A percentile compares a stretch with the other conserved stretches of the same genome.
Evolutionary conservation across 345 rosid genomes (phyloP).

Genomic region (Eutrema japonicum): DNA sequence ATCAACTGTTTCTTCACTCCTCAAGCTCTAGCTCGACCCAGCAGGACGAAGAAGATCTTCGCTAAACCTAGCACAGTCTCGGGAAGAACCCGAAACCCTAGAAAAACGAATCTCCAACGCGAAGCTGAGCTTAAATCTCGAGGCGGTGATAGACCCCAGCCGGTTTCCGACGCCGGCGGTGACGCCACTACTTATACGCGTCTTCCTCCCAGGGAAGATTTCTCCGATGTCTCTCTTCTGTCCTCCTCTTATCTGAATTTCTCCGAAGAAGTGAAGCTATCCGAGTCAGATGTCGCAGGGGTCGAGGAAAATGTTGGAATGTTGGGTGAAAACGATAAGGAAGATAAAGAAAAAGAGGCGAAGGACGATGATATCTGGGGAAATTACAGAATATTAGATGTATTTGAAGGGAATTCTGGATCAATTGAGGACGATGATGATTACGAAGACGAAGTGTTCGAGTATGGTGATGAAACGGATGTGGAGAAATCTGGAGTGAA

Average conservation of each 20-base stretch:
- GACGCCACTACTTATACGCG: constrained; percentile 87
- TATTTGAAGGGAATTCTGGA: constrained; percentile 53
- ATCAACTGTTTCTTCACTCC: constrained; percentile 49
- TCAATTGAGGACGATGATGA: constrained; percentile 47
- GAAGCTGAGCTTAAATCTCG: constrained; percentile 47
- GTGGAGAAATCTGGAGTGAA: constrained; percentile 33
- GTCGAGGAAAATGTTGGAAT: constrained; percentile 29
- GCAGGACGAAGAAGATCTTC: constrained; percentile 43
- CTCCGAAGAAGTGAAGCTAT: constrained; percentile 59
- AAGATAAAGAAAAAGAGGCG: constrained; percentile 42
- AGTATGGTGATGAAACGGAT: constrained; percentile 40
- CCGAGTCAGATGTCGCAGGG: constrained; percentile 53
- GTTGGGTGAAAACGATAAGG: constrained; percentile 36
- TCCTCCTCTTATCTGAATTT: constrained; percentile 32
- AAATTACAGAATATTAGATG: constrained; percentile 49
- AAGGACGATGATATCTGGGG: constrained; percentile 43
- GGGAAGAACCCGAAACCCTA: constrained; percentile 36
- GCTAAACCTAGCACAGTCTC: constrained; percentile 40
- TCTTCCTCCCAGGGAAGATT: constrained; percentile 82
- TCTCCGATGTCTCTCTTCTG: constrained; percentile 38
- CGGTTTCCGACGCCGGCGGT: constrained; percentile 53
- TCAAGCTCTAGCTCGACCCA: constrained; percentile 58
- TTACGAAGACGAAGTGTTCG: constrained; percentile 46
- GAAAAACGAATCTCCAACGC: constrained; percentile 30
- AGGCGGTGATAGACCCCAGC: constrained; percentile 44